These are phyloP conservation scores for Punctularia strigosozonata DNA, from an alignment of 768 basidiomycete species.

Conservation along the genomic window DNA sequence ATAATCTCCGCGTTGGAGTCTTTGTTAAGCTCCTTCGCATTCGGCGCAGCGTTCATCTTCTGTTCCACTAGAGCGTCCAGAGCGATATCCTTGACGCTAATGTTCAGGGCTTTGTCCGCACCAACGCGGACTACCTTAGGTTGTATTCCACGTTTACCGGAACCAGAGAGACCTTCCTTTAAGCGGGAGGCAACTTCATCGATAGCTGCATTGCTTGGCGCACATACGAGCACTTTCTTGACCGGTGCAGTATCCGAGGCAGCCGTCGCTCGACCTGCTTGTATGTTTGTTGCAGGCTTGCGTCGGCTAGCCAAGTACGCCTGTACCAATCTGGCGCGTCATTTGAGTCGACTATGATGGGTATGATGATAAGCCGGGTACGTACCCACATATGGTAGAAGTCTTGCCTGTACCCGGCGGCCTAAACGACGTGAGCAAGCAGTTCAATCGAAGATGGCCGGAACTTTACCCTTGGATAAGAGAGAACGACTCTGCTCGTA, in stretches of 20 bases:
- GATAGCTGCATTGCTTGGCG: slow-evolving; percentile 96
- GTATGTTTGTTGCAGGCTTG: slow-evolving; percentile 33
- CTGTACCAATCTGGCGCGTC: too few relatives aligned
- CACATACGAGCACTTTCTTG: slow-evolving; percentile 82
- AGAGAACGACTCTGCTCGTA: slow-evolving; percentile 65
- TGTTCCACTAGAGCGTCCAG: slow-evolving; percentile 80
- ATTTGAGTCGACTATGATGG: too few relatives aligned
- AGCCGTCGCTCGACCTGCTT: slow-evolving; percentile 30
- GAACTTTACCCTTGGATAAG: slow-evolving; percentile 83
- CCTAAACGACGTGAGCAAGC: slow-evolving; percentile 25
- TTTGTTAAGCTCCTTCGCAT: slow-evolving; percentile 25
- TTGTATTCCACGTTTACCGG: slow-evolving; percentile 37
- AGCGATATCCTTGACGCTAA: slow-evolving; percentile 74
- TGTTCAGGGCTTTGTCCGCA: slow-evolving; percentile 58
- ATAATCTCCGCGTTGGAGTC: slow-evolving; percentile 50
- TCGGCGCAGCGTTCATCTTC: slow-evolving; percentile 38
- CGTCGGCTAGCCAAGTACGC: slow-evolving; percentile 59
- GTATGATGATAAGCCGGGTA: too few relatives aligned
- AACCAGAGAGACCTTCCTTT: slow-evolving; percentile 60
- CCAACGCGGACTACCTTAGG: slow-evolving; percentile 91
- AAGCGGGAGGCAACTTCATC: slow-evolving; percentile 89
- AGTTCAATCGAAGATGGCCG: background rate
- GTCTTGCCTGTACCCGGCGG: slow-evolving; percentile 99
- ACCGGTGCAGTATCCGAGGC: slow-evolving; percentile 32
- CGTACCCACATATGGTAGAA: slow-evolving; percentile 89